Base-by-base conservation (phyloP, 768 basidiomycete genomes). In the Agrocybe praecox region DNA sequence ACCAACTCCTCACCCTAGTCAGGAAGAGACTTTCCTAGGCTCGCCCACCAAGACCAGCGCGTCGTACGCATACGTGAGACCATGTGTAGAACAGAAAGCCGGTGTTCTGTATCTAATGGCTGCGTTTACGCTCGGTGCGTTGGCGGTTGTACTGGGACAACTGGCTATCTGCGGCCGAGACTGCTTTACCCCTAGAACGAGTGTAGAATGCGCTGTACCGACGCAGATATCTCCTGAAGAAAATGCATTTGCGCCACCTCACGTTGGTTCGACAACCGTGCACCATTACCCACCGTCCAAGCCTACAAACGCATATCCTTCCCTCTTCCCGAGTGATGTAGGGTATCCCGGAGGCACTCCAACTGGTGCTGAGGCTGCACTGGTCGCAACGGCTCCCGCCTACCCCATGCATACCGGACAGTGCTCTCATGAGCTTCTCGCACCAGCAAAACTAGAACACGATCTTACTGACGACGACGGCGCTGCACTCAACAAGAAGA, bases 261-360 rank as follows among this genome's bases (percentile, higher is more conserved):
- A 85, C 67, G 88, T 85, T 18, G 91, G 92, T 14, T 90, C 89
- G 0, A 88, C 89, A 2, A 78, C 81, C 56, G 77, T 81, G 5
- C 84, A 92, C 69, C 68, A 83, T 19, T 92, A 82, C 68, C 92
- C 92, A 9, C 92, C 92, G 0, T 61, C 83, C 0, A 80, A 81
- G 6, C 90, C 92, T 0, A 92, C 90, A 17, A 94, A 94, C 62
- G 78, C 74, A 8, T 80, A 80, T 61, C 88, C 92, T 0, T 82
- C 87, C 0, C 62, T 89, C 23, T 94, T 94, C 69, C 92, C 92
- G 5, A 81, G 89, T 26, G 63, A 85, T 62, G 86, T 94, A 3
- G 92, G 92, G 34, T 86, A 92, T 67, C 76, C 87, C 2, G 92
- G 92, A 15, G 79, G 76, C 21, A 94, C 91, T 1, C 88, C 90